These are phyloP conservation scores for Hansenula sp. DNA, from an alignment of 1,139 yeast genomes.

Conservation along the genomic window DNA sequence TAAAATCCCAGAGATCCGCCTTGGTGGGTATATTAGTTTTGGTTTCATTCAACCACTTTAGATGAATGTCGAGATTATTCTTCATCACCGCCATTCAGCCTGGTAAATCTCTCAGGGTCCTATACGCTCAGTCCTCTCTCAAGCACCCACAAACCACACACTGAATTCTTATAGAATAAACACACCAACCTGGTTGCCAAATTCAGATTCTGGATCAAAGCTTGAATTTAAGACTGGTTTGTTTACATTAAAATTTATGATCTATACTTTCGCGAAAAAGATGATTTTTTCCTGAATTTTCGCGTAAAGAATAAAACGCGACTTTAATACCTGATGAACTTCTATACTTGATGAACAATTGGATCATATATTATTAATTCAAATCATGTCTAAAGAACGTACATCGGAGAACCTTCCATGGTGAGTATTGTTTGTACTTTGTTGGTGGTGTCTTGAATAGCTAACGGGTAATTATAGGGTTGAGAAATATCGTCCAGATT, in stretches of 20 bases:
- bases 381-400: constrained; percentile 16
- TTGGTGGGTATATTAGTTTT: background rate
- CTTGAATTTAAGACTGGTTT: too few relatives aligned
- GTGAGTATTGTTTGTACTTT: constrained; percentile 9
- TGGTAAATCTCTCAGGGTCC: too few relatives aligned
- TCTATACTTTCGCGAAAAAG: too few relatives aligned
- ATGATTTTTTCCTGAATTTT: too few relatives aligned
- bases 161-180: too few relatives aligned
- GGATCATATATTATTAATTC: background rate
- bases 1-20: background rate
- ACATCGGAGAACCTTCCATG: constrained; percentile 43
- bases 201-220: too few relatives aligned
- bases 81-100: constrained; percentile 1
- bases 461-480: constrained; percentile 46
- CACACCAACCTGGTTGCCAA: too few relatives aligned
- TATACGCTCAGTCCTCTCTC: too few relatives aligned
- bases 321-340: too few relatives aligned
- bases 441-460: background rate
- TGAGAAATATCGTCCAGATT: constrained; percentile 88
- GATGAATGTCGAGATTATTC: background rate
- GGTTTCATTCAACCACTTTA: background rate
- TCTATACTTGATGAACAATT: background rate
- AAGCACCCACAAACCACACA: too few relatives aligned
- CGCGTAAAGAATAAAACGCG: too few relatives aligned
- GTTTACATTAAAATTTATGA: too few relatives aligned